Conservation (phyloP, 2,329 filamentous ascomycete genomes). For the Aspergillus luchuensis region DNA sequence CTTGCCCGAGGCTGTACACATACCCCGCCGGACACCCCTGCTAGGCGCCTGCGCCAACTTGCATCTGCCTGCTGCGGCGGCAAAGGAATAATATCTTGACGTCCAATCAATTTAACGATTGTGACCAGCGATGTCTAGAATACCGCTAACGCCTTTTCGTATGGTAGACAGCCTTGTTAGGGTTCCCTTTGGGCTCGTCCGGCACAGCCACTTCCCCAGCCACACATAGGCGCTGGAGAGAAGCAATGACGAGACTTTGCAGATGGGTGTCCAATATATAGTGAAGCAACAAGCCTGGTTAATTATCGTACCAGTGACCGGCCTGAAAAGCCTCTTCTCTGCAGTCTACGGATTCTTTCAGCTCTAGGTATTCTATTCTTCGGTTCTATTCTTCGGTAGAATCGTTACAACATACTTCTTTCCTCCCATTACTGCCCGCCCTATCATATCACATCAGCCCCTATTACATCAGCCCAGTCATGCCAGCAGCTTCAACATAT, state of each 20-base stretch:
- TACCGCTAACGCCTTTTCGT: too few species aligned
- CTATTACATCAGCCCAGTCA: neutral
- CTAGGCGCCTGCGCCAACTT: neutral
- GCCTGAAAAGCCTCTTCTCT: too few species aligned
- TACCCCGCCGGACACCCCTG: neutral
- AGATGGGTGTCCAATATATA: too few species aligned
- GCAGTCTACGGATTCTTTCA: too few species aligned
- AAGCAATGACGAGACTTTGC: neutral
- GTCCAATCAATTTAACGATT: neutral
- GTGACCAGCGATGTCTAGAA: too few species aligned
- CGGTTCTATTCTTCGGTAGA: too few species aligned
- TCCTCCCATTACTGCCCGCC: too few species aligned
- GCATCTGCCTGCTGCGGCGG: neutral
- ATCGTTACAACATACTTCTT: too few species aligned
- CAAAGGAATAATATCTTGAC: neutral
- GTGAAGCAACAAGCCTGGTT: too few species aligned
- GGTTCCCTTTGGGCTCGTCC: neutral
- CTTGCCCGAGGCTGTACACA: neutral
- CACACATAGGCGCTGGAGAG: neutral
- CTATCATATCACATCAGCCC: too few species aligned
- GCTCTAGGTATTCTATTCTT: too few species aligned
- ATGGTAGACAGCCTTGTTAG: neutral
- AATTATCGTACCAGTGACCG: accelerated
- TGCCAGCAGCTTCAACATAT: neutral
- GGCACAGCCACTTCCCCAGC: neutral